Percentiles rank a stretch among this genome's conserved stretches.
These are phyloP conservation scores for Termitomyces titanicus DNA, from an alignment of 768 basidiomycete genomes.

Conservation along the genomic window DNA sequence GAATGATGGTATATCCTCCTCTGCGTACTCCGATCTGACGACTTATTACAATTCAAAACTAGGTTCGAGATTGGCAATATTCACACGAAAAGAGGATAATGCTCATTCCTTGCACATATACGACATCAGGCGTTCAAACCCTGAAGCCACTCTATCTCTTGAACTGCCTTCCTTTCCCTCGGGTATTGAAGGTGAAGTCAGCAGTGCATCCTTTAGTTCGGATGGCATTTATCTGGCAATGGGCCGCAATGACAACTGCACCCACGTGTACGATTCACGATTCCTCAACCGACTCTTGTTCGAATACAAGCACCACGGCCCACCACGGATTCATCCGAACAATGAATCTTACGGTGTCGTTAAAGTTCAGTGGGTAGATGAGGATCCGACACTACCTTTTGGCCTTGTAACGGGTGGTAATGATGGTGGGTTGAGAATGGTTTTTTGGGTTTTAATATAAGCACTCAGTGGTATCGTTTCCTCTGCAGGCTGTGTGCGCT, in stretches of 20 bases:
- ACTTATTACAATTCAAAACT: neutral
- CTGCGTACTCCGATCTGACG: neutral
- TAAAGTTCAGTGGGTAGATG: conserved; percentile 50
- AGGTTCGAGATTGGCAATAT: conserved; percentile 31
- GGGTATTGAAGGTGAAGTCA: conserved; percentile 40
- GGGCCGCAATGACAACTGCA: conserved; percentile 54
- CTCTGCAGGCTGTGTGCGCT: conserved; percentile 57
- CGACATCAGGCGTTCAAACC: conserved; percentile 38
- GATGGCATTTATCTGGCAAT: conserved; percentile 60
- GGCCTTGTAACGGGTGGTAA: conserved; percentile 59
- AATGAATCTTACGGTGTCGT: conserved; percentile 45
- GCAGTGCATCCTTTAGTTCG: conserved; percentile 49
- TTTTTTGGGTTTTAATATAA: neutral
- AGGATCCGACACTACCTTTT: conserved; percentile 26
- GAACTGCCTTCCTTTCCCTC: conserved; percentile 32
- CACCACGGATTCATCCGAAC: conserved; percentile 28
- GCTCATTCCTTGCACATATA: conserved; percentile 45
- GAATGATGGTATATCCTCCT: conserved; percentile 34
- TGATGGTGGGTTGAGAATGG: conserved; percentile 45
- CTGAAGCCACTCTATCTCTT: conserved; percentile 23
- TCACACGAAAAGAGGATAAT: conserved; percentile 25
- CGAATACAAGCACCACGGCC: conserved; percentile 41
- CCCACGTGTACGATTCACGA: conserved; percentile 63
- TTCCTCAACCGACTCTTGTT: conserved; percentile 44
- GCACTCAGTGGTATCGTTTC: conserved; percentile 3